phyloP scores from a whole-genome alignment of 228 moss, liverwort and hornwort species.

The Sphagnum fallax region DNA sequence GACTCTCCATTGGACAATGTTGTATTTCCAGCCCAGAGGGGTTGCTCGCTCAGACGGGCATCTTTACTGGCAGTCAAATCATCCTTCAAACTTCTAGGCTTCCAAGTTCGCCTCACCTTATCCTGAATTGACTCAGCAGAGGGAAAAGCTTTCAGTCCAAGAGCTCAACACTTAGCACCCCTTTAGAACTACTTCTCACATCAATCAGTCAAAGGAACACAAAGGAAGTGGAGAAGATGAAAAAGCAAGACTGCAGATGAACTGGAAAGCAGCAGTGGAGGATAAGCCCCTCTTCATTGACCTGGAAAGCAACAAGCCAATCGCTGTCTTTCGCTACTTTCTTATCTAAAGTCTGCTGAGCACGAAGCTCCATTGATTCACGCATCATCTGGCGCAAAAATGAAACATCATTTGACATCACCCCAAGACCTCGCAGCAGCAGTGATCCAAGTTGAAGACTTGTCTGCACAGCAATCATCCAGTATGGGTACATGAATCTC shows the following conservation, averaged over 20 bases:
- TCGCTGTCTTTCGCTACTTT: conserved; percentile 55
- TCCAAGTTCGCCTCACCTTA: conserved; percentile 78
- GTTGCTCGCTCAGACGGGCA: conserved; percentile 26
- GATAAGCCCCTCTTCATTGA: conserved; percentile 1
- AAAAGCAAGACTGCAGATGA: not conserved
- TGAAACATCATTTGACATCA: conserved; percentile 81
- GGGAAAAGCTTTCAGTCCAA: not conserved
- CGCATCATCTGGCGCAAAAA: conserved; percentile 95
- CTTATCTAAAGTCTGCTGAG: conserved; percentile 66
- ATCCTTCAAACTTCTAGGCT: conserved; percentile 23
- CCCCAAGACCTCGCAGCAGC: conserved; percentile 85
- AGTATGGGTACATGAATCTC: not conserved
- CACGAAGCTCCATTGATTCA: conserved; percentile 92
- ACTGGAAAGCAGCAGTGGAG: not conserved
- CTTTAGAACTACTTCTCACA: not conserved
- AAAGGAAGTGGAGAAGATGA: too few species aligned
- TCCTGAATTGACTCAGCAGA: conserved; percentile 19
- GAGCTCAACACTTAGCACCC: not conserved
- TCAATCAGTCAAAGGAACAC: too few species aligned
- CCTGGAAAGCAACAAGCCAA: conserved; percentile 79
- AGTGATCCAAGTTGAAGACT: conserved; percentile 90
- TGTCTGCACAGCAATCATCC: conserved; percentile 35
- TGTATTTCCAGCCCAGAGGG: conserved; percentile 36
- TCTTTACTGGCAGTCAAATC: conserved; percentile 21
- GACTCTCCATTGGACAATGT: conserved; percentile 8